A percentile compares a stretch with the other conserved stretches of the same genome.
These are phyloP conservation scores for Hysterium pulicare DNA, from an alignment of 2,329 filamentous ascomycete genomes.

Conservation along the genomic window DNA sequence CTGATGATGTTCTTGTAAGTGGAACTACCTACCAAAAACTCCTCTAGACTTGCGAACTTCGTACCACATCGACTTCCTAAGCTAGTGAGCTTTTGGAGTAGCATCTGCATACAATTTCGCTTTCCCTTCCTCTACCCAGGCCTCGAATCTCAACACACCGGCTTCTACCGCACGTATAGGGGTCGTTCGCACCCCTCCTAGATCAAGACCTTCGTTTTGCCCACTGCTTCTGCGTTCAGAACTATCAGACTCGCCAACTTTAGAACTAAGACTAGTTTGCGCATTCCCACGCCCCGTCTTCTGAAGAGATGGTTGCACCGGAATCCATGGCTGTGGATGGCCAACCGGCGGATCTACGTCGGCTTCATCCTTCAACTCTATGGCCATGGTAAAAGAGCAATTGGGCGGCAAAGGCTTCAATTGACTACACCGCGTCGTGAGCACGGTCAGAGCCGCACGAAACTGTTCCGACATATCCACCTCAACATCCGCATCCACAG, in stretches of 20 bases:
- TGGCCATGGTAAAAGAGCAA: conserved; percentile 72
- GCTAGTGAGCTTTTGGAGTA: conserved; percentile 12
- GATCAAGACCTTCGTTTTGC: conserved; percentile 29
- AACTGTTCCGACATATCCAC: conserved; percentile 69
- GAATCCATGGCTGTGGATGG: conserved; percentile 59
- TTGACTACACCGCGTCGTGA: conserved; percentile 59
- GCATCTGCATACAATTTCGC: conserved; percentile 42
- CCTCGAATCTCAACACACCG: conserved; percentile 64
- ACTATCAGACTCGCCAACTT: conserved; percentile 11
- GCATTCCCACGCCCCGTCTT: conserved; percentile 26
- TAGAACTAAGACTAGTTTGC: no score
- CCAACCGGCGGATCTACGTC: conserved; percentile 45
- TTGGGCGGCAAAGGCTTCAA: conserved; percentile 58
- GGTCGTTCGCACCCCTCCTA: conserved; percentile 55
- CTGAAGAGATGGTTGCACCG: conserved; percentile 50
- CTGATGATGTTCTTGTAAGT: no score
- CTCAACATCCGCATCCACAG: conserved; percentile 16
- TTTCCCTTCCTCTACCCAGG: conserved; percentile 66
- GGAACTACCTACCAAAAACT: no score
- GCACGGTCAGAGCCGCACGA: conserved; percentile 61
- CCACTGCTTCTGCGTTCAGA: conserved; percentile 7
- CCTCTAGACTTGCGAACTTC: no score
- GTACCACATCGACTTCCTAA: no score
- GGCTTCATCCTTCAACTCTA: conserved; percentile 65
- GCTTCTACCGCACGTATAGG: conserved; percentile 62